Evolutionary conservation across 768 basidiomycete species (phyloP).

Genomic region (Kwoniella sp.): DNA sequence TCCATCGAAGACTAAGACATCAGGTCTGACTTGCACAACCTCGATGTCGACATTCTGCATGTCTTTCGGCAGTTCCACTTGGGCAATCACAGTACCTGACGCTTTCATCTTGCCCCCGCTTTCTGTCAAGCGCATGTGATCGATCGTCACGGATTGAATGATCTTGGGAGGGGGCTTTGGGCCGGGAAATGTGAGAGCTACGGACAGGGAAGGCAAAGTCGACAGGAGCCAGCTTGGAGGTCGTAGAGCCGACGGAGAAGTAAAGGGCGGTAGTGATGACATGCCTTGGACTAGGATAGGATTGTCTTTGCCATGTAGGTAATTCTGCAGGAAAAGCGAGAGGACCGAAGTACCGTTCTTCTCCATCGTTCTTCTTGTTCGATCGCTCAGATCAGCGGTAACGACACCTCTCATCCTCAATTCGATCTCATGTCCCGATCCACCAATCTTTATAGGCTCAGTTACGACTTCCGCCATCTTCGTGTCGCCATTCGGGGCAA

Average conservation of each 20-base stretch:
- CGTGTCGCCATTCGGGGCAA: conserved; percentile 14
- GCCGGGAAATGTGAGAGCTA: conserved; percentile 49
- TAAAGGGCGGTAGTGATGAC: conserved; percentile 27
- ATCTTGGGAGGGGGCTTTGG: conserved; percentile 48
- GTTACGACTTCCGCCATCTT: conserved; percentile 53
- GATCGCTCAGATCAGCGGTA: conserved; percentile 24
- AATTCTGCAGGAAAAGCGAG: conserved; percentile 48
- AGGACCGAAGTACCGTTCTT: conserved; percentile 27
- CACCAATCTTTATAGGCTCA: conserved; percentile 32
- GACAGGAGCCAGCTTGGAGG: conserved; percentile 47
- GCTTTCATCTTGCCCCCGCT: conserved; percentile 45
- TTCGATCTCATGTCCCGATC: conserved; percentile 16
- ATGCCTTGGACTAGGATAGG: conserved; percentile 48
- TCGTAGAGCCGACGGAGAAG: conserved; percentile 6
- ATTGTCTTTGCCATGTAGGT: conserved; percentile 48
- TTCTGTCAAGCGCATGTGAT: conserved; percentile 52
- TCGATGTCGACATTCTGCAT: conserved; percentile 66
- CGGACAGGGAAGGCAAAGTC: conserved; percentile 30
- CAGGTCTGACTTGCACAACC: conserved; percentile 59
- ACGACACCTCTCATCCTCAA: conserved; percentile 39
- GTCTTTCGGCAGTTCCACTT: conserved; percentile 64
- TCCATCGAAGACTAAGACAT: conserved; percentile 53
- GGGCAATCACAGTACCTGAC: conserved; percentile 50
- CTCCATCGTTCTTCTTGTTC: background rate
- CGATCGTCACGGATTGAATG: conserved; percentile 50